A percentile compares a stretch with the other conserved stretches of the same genome.
These are phyloP conservation scores for Aspergillus fijiensis DNA, from an alignment of 2,329 filamentous ascomycete genomes.

Conservation along the genomic window DNA sequence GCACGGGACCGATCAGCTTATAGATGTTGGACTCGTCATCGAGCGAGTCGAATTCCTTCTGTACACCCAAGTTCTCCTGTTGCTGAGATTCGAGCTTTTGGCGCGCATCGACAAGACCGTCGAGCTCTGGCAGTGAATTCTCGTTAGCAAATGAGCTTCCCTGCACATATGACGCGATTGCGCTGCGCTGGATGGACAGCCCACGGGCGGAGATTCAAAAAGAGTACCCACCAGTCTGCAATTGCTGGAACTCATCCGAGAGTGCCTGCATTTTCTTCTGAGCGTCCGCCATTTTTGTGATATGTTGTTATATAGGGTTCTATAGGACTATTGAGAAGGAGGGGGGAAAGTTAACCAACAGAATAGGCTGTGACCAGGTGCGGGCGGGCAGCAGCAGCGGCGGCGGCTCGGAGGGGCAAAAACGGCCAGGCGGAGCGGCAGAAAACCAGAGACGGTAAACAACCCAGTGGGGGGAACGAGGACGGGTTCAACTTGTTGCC, in stretches of 20 bases:
- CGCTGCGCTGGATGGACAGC: neutral
- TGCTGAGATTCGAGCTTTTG: slow-evolving; percentile 91
- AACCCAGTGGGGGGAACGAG: slow-evolving; percentile 12
- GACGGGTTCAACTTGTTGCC: slow-evolving; percentile 10
- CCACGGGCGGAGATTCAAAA: neutral
- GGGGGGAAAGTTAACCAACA: slow-evolving; percentile 13
- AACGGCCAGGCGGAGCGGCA: slow-evolving; percentile 16
- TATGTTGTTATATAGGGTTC: neutral
- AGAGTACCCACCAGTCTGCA: slow-evolving; percentile 70
- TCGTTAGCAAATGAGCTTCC: neutral
- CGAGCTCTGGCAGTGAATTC: slow-evolving; percentile 63
- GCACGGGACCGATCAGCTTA: slow-evolving; percentile 88
- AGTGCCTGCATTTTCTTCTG: slow-evolving; percentile 78
- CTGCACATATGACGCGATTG: slow-evolving; percentile 4
- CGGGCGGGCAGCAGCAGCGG: slow-evolving; percentile 17
- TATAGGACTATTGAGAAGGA: neutral
- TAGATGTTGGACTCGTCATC: slow-evolving; percentile 86
- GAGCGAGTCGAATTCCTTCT: slow-evolving; percentile 82
- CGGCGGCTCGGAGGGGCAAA: slow-evolving; percentile 26
- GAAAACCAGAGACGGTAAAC: slow-evolving; percentile 21
- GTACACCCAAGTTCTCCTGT: slow-evolving; percentile 86
- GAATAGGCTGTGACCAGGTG: neutral
- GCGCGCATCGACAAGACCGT: slow-evolving; percentile 70
- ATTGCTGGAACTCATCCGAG: slow-evolving; percentile 81
- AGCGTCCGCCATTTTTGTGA: slow-evolving; percentile 61